Conservation (phyloP, 345 rosid species). For the Brassica rapa region DNA sequence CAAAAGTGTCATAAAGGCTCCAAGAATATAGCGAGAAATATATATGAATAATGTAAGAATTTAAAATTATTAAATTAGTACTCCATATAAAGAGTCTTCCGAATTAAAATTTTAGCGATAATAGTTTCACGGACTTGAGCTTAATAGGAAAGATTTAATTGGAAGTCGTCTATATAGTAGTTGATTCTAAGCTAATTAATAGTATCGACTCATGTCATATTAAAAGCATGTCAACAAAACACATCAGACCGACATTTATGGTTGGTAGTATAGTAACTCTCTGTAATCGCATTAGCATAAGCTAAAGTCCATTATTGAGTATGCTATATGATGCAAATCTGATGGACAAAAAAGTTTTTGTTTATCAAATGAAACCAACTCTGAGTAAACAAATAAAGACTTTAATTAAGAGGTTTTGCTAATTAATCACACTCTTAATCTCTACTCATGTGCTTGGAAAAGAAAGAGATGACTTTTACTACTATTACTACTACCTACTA, state of each 20-base stretch:
- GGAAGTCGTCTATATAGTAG: neutral
- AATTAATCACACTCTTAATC: conserved; percentile 8
- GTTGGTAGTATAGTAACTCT: neutral
- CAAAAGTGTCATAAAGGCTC: neutral
- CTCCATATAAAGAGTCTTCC: neutral
- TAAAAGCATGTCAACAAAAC: neutral
- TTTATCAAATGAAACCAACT: neutral
- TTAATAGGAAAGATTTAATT: too few species aligned
- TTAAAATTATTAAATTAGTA: too few species aligned
- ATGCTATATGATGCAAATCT: neutral
- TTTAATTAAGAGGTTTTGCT: neutral
- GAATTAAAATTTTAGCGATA: neutral
- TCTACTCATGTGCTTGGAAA: neutral
- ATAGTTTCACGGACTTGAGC: too few species aligned
- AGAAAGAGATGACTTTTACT: neutral
- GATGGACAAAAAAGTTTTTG: neutral
- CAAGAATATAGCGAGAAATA: neutral
- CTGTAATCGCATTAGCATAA: neutral
- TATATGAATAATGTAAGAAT: neutral
- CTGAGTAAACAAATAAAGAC: neutral
- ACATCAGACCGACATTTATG: neutral
- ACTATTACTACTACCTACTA: neutral
- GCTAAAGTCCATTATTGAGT: neutral
- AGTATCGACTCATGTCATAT: neutral
- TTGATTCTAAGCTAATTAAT: neutral